Conservation (phyloP, 495 filamentous ascomycete species). For the Margaritispora aquatica region DNA sequence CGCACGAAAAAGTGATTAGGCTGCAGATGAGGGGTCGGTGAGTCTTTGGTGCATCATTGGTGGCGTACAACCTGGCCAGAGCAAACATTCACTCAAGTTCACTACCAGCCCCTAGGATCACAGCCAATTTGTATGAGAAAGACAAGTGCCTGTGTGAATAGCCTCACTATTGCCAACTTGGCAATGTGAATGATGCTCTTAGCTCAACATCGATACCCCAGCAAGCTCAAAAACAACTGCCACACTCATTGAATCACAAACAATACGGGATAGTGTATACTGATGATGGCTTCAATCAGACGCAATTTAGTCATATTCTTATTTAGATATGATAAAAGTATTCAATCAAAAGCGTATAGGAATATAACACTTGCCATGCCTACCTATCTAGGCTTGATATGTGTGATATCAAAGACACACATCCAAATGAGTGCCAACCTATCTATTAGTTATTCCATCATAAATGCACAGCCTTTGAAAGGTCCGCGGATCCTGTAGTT, state of each 20-base stretch:
- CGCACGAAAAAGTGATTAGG: not conserved
- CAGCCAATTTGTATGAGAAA: constrained; percentile 17
- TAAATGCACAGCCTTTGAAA: too few species aligned
- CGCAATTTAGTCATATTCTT: not conserved
- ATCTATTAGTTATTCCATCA: too few species aligned
- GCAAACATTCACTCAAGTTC: constrained; percentile 10
- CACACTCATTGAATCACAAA: constrained; percentile 10
- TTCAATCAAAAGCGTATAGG: too few species aligned
- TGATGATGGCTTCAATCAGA: not conserved
- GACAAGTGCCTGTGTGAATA: constrained; percentile 10
- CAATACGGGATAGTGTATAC: not conserved
- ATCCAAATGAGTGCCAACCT: too few species aligned
- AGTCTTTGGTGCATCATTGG: not conserved
- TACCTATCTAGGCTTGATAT: too few species aligned
- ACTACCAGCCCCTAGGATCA: not conserved
- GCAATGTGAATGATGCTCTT: not conserved
- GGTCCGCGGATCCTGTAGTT: too few species aligned
- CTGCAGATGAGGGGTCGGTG: constrained; percentile 7
- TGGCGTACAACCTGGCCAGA: constrained; percentile 6
- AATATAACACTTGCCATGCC: too few species aligned
- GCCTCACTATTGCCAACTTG: constrained; percentile 5
- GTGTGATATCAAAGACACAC: too few species aligned
- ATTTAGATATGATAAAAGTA: too few species aligned
- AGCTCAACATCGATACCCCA: constrained; percentile 6
- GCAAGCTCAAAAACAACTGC: constrained; percentile 16